Conservation (phyloP, 2,329 filamentous ascomycete genomes). For the Monosporascus ibericus region DNA sequence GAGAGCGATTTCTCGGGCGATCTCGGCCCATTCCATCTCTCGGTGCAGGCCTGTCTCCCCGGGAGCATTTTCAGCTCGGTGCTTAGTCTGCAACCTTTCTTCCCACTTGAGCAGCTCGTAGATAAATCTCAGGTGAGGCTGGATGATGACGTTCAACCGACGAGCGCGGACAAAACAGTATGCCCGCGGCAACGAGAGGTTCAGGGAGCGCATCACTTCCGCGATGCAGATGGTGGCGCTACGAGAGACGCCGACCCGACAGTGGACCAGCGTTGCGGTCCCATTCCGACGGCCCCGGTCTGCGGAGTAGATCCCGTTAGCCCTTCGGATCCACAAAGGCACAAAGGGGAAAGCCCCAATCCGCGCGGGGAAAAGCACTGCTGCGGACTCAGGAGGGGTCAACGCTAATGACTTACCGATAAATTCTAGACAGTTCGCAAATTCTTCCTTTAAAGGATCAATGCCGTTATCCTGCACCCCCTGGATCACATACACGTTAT, state of each 20-base stretch:
- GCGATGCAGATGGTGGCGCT: conserved; percentile 98
- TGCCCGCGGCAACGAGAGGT: conserved; percentile 80
- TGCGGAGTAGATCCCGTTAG: conserved; percentile 29
- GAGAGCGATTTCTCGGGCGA: conserved; percentile 82
- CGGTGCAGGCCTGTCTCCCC: conserved; percentile 46
- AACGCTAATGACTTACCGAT: conserved; percentile 62
- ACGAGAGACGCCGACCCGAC: conserved; percentile 88
- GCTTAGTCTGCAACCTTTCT: conserved; percentile 58
- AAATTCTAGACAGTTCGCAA: conserved; percentile 79
- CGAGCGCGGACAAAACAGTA: conserved; percentile 95
- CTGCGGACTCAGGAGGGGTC: not conserved
- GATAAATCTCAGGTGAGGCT: conserved; percentile 89
- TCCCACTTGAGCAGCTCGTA: conserved; percentile 98
- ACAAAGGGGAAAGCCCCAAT: not conserved
- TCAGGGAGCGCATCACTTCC: conserved; percentile 84
- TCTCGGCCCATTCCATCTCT: conserved; percentile 86
- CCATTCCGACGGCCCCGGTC: conserved; percentile 72
- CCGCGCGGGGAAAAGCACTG: not conserved
- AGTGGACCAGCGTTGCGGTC: conserved; percentile 88
- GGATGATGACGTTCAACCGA: conserved; percentile 93
- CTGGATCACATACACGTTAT: conserved; percentile 76
- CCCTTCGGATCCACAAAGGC: conserved; percentile 5
- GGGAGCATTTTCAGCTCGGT: conserved; percentile 38
- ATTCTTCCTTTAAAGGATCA: conserved; percentile 81
- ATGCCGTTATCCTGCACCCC: conserved; percentile 95